These are phyloP conservation scores for Cercospora zeae-maydis DNA, from an alignment of 2,329 filamentous ascomycete genomes.

Conservation along the genomic window DNA sequence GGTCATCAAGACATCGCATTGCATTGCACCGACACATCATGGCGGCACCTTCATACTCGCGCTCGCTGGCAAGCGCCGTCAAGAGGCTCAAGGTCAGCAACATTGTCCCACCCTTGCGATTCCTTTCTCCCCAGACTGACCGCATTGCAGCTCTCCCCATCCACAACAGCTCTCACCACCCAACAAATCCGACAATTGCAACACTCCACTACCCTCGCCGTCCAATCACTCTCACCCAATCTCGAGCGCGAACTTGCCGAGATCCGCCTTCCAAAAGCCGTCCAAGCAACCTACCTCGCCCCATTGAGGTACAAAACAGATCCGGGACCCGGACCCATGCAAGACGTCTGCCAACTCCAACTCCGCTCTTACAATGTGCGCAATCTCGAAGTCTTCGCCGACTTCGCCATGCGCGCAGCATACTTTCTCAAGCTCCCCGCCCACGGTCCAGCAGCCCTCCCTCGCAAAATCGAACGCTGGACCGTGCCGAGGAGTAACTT, in stretches of 20 bases:
- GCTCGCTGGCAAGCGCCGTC: conserved; percentile 42
- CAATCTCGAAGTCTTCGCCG: conserved; percentile 88
- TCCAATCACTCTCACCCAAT: conserved; percentile 8
- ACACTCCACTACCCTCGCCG: conserved; percentile 15
- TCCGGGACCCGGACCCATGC: conserved; percentile 37
- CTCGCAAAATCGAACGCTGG: conserved; percentile 86
- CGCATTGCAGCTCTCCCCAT: conserved; percentile 25
- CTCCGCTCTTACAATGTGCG: conserved; percentile 85
- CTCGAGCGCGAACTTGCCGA: conserved; percentile 30
- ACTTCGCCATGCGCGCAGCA: conserved; percentile 89
- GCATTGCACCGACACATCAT: conserved; percentile 29
- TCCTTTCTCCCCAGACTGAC: neutral
- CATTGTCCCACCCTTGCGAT: neutral
- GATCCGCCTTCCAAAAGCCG: conserved; percentile 66
- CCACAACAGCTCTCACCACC: neutral
- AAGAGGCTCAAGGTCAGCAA: conserved; percentile 43
- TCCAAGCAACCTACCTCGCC: conserved; percentile 81
- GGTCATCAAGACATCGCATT: neutral
- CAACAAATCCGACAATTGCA: conserved; percentile 22
- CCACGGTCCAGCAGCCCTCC: conserved; percentile 79
- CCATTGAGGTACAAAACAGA: conserved; percentile 77
- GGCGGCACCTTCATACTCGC: conserved; percentile 44
- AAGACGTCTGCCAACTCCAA: conserved; percentile 62
- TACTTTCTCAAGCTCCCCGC: conserved; percentile 90
- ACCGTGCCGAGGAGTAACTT: conserved; percentile 86